phyloP scores from a whole-genome alignment of 495 filamentous ascomycete species.

The Glonium stellatum region DNA sequence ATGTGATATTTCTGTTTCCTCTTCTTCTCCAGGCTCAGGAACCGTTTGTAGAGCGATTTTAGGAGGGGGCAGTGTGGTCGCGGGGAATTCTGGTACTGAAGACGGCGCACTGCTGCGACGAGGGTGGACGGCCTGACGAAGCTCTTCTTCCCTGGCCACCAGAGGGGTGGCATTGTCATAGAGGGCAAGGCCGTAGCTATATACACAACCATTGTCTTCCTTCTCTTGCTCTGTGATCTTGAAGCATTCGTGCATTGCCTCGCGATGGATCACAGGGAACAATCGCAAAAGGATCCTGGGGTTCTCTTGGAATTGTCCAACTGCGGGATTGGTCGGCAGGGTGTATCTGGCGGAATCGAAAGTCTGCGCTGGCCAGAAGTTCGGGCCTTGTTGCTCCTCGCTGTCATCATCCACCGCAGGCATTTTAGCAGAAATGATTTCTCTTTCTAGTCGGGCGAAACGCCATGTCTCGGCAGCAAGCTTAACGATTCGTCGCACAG shows the following conservation, averaged over 20 bases:
- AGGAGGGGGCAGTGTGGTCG: slow-evolving; percentile 21
- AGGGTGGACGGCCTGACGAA: slow-evolving; percentile 22
- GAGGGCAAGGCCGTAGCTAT: slow-evolving; percentile 46
- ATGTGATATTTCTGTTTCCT: neutral
- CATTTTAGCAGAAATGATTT: slow-evolving; percentile 52
- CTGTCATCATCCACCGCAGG: slow-evolving; percentile 39
- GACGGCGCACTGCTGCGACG: slow-evolving; percentile 13
- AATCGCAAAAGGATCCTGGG: slow-evolving; percentile 44
- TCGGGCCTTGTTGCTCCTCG: slow-evolving; percentile 31
- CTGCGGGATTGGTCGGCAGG: slow-evolving; percentile 17
- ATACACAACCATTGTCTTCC: slow-evolving; percentile 41
- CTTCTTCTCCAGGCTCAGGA: slow-evolving; percentile 7
- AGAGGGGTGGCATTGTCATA: slow-evolving; percentile 51
- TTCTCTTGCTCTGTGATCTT: slow-evolving; percentile 39
- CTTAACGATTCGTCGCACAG: slow-evolving; percentile 54
- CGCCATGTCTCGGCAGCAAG: slow-evolving; percentile 59
- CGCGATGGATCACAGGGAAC: slow-evolving; percentile 50
- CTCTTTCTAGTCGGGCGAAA: slow-evolving; percentile 55
- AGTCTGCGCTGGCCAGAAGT: slow-evolving; percentile 43
- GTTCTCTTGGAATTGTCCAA: slow-evolving; percentile 17
- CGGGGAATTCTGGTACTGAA: slow-evolving; percentile 25
- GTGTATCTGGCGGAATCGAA: slow-evolving; percentile 24
- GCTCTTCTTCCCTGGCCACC: slow-evolving; percentile 16
- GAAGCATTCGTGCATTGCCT: slow-evolving; percentile 51
- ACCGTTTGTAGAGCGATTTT: slow-evolving; percentile 14